Base-by-base conservation (phyloP, 2,329 filamentous ascomycete genomes). In the Aciculosporium take region DNA sequence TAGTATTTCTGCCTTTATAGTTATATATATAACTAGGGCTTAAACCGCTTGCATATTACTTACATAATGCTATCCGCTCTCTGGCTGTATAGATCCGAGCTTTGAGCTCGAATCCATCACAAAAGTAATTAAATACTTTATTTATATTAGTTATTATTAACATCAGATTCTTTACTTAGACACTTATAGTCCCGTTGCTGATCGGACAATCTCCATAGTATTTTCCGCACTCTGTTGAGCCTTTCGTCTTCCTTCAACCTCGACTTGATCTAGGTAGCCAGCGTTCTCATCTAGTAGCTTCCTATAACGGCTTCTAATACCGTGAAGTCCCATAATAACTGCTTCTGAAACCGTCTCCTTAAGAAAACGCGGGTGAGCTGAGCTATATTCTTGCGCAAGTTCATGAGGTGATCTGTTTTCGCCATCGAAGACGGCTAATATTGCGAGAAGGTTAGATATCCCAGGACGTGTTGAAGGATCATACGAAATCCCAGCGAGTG, bases 391-490 rank as follows among this genome's bases (percentile, higher is more conserved):
- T 10, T 55, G 43, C 2, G 62, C 69, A 17, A 74, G 50, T 32
- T 67, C 56, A 34, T 52, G 48, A 1, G 66, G 59, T 10, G 53
- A 63, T 38, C 65, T 60, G 3, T 54, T 52, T 21, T 58, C 51
- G 4, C 56, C 49, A 41, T 79, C 73, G 50, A 89, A 76, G 46
- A 84, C 74, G 20, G 77, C 78, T n/a, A 89, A 63, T 13, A 98
- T 74, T 43, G 86, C 77, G 1, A 98, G 62, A 10, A 98, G 67
- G 56, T 96, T 98, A 9, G 88, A 79, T 3, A 98, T 82, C 0
- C 87, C 91, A 0, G 89, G 89, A 20, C 91, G 71, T 0, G 50
- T 53, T 1, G 58, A 53, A 0, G 77, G 78, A 48, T 94, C 79
- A 57, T 91, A 95, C 1, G 76, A 77, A 31, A 95, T 74, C 2